phyloP scores from a whole-genome alignment of 2,329 filamentous ascomycete species.

The Seiridium cupressi region DNA sequence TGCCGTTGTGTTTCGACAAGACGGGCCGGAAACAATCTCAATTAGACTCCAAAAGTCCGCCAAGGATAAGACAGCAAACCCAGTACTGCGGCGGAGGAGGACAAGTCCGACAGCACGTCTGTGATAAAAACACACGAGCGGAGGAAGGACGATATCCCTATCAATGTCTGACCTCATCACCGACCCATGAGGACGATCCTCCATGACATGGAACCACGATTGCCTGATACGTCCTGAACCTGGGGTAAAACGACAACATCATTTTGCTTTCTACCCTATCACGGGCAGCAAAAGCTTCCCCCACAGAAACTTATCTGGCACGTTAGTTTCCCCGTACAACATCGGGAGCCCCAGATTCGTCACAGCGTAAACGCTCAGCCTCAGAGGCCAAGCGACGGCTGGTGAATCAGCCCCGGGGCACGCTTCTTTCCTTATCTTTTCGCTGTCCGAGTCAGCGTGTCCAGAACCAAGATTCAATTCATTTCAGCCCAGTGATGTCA shows the following conservation, averaged over 20 bases:
- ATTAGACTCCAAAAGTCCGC: too few species aligned
- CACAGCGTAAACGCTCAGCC: slow-evolving; percentile 2
- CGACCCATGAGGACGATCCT: background rate
- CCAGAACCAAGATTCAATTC: background rate
- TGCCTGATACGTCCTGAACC: slow-evolving; percentile 17
- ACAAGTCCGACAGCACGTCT: slow-evolving; percentile 4
- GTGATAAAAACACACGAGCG: background rate
- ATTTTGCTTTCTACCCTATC: slow-evolving; percentile 15
- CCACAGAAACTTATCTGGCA: slow-evolving; percentile 19
- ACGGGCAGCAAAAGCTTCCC: slow-evolving; percentile 18
- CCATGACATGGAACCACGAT: background rate
- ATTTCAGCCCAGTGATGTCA: slow-evolving; percentile 1
- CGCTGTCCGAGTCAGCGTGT: background rate
- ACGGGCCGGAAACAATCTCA: too few species aligned
- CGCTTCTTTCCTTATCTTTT: background rate
- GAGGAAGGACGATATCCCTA: background rate
- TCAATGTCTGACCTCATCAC: slow-evolving; percentile 8
- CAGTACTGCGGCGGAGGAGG: background rate
- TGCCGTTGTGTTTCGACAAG: too few species aligned
- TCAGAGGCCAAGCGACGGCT: background rate
- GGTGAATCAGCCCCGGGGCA: background rate
- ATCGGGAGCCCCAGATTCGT: slow-evolving; percentile 6
- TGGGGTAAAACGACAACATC: slow-evolving; percentile 20
- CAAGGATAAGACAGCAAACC: too few species aligned
- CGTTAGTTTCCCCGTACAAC: slow-evolving; percentile 4